Conservation (phyloP, 2,329 filamentous ascomycete genomes). For the Tolypocladium endophyticum region DNA sequence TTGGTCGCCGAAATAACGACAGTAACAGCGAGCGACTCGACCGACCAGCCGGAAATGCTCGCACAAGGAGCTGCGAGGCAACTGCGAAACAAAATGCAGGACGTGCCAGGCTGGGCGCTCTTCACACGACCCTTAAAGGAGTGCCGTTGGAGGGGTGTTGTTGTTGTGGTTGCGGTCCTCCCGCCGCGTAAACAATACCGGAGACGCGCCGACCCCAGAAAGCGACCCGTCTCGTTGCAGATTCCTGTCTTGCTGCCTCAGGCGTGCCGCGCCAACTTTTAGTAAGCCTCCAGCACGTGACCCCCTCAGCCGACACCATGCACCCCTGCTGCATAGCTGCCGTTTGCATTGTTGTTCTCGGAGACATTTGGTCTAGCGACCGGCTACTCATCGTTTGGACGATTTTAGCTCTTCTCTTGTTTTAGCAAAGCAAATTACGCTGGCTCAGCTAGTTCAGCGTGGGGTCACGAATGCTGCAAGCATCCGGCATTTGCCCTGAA, state of each 20-base stretch:
- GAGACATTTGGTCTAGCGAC: no score
- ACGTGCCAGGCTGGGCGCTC: slow-evolving; percentile 8
- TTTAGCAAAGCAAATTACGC: neutral
- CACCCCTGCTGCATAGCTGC: neutral
- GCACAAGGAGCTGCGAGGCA: slow-evolving; percentile 13
- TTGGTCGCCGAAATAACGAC: slow-evolving; percentile 10
- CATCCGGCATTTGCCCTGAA: neutral
- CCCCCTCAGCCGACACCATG: neutral
- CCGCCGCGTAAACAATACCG: slow-evolving; percentile 16
- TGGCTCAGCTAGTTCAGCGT: neutral
- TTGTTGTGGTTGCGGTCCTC: slow-evolving; percentile 14
- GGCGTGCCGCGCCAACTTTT: neutral
- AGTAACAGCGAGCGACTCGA: slow-evolving; percentile 7
- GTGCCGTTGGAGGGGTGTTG: slow-evolving; percentile 9
- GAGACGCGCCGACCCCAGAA: neutral
- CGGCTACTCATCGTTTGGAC: neutral
- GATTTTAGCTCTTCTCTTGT: neutral
- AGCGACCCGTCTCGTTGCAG: neutral
- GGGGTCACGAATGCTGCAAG: neutral
- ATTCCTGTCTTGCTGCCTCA: slow-evolving; percentile 3
- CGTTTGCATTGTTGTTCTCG: neutral
- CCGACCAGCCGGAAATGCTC: slow-evolving; percentile 10
- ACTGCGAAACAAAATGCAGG: slow-evolving; percentile 9
- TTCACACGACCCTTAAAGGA: slow-evolving; percentile 11
- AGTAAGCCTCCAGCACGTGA: neutral